These are phyloP conservation scores for Guyanaporus albipodus DNA, from an alignment of 768 basidiomycete genomes.

Conservation along the genomic window DNA sequence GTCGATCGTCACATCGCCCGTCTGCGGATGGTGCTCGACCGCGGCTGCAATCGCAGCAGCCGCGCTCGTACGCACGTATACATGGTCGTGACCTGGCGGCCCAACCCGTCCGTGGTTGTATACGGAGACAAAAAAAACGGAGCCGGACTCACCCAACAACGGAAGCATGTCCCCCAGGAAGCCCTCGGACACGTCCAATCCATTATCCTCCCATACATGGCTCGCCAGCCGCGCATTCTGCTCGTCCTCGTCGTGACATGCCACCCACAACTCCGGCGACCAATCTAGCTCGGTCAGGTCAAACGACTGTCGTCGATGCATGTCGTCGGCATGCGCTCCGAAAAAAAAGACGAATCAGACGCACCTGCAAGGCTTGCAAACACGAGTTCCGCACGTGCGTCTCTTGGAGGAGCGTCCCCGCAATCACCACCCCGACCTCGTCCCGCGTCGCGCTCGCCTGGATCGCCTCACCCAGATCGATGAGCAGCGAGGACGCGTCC, in stretches of 20 bases:
- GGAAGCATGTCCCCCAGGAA: slow-evolving; percentile 51
- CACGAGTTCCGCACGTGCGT: slow-evolving; percentile 84
- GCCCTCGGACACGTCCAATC: slow-evolving; percentile 75
- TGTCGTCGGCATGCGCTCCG: background rate
- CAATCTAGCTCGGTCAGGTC: slow-evolving; percentile 94
- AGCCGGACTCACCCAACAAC: slow-evolving; percentile 56
- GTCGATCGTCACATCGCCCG: slow-evolving; percentile 42
- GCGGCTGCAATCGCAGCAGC: slow-evolving; percentile 76
- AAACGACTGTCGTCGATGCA: slow-evolving; percentile 58
- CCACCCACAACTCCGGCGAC: slow-evolving; percentile 85
- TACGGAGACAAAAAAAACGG: background rate
- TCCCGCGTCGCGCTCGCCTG: slow-evolving; percentile 61
- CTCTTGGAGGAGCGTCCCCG: too few relatives aligned
- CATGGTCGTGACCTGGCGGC: slow-evolving; percentile 72
- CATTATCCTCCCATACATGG: slow-evolving; percentile 94
- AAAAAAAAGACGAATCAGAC: slow-evolving; percentile 1
- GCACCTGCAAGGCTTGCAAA: slow-evolving; percentile 85
- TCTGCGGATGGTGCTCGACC: slow-evolving; percentile 66
- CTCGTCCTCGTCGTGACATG: slow-evolving; percentile 84
- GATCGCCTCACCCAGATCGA: slow-evolving; percentile 75
- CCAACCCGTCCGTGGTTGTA: background rate
- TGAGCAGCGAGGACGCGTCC: slow-evolving; percentile 52
- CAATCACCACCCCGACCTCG: too few relatives aligned
- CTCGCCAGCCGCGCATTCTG: slow-evolving; percentile 81
- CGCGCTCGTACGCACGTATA: slow-evolving; percentile 71